phyloP scores from a whole-genome alignment of 129 eudicot species.

The Arctium minus region DNA sequence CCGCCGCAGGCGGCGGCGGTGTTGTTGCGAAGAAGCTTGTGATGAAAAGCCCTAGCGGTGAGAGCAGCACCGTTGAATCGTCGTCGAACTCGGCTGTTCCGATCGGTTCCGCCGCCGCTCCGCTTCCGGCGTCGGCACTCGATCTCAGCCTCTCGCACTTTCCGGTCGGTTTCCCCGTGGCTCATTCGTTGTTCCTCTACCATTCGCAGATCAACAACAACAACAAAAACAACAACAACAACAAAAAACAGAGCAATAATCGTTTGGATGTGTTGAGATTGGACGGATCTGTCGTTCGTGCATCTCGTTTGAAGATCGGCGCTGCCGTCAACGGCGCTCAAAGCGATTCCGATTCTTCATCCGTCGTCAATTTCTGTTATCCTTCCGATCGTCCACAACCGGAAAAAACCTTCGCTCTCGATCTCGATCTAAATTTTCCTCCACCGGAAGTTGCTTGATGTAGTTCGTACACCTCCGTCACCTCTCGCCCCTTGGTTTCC shows the following conservation, averaged over 20 bases:
- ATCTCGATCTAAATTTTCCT: constrained; percentile 53
- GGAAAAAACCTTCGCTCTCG: constrained; percentile 25
- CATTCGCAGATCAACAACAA: constrained; percentile 32
- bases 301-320: constrained; percentile 8
- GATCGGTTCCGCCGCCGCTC: constrained; percentile 7
- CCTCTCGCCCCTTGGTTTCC: neutral
- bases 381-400: constrained; percentile 2
- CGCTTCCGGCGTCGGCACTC: constrained; percentile 29
- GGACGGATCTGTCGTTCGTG: constrained; percentile 12
- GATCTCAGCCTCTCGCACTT: constrained; percentile 41
- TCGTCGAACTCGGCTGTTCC: constrained; percentile 22
- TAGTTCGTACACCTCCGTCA: neutral
- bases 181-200: constrained; percentile 34
- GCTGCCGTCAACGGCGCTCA: constrained; percentile 24
- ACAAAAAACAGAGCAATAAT: neutral
- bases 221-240: neutral
- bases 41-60: constrained; percentile 40
- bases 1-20: neutral
- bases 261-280: constrained; percentile 17
- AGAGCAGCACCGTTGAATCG: constrained; percentile 53
- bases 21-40: neutral
- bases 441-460: constrained; percentile 44
- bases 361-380: constrained; percentile 36
- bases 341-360: constrained; percentile 46
- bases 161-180: constrained; percentile 23